These are phyloP conservation scores for Penicillium dipodomyicola DNA, from an alignment of 495 filamentous ascomycete genomes.

Conservation along the genomic window DNA sequence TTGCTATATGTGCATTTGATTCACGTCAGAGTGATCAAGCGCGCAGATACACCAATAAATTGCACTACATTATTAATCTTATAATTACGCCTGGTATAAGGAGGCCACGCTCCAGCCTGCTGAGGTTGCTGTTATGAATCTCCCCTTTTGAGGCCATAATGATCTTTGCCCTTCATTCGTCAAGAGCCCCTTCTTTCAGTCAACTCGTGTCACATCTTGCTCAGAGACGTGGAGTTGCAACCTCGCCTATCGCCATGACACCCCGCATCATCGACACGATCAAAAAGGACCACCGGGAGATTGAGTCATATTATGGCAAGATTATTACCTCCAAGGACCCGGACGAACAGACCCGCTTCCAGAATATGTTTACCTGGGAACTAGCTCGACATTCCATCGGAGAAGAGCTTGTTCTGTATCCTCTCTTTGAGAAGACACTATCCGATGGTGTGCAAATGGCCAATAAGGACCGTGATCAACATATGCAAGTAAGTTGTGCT, in stretches of 20 bases:
- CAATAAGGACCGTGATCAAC: constrained; percentile 58
- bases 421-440: constrained; percentile 59
- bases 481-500: constrained; percentile 46
- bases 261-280: constrained; percentile 30
- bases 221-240: not conserved
- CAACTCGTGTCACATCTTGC: not conserved
- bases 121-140: not conserved
- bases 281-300: constrained; percentile 58
- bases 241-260: not conserved
- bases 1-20: not conserved
- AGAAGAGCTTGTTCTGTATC: constrained; percentile 67
- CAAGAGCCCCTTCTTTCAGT: not conserved
- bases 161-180: not conserved
- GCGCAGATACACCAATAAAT: not conserved
- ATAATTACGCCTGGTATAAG: not conserved
- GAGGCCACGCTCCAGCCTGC: not conserved
- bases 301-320: constrained; percentile 54
- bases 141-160: not conserved
- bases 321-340: constrained; percentile 47
- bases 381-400: constrained; percentile 59
- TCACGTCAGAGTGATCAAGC: not conserved
- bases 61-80: not conserved
- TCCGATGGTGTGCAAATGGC: constrained; percentile 50
- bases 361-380: constrained; percentile 67
- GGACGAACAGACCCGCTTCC: constrained; percentile 52